Conservation (phyloP, 2,329 filamentous ascomycete species). For the Allantophomopsis lycopodina region DNA sequence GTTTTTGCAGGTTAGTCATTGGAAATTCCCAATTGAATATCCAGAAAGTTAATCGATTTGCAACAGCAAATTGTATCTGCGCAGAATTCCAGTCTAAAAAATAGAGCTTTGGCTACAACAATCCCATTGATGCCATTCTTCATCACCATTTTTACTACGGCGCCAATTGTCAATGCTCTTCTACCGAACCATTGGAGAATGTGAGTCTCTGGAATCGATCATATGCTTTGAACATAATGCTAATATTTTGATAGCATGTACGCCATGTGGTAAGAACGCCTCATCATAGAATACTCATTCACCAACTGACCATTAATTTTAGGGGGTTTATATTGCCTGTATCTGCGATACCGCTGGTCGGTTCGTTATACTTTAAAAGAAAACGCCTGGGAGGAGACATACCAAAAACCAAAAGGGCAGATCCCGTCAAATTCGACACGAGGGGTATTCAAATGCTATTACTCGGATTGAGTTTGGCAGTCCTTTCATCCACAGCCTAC, state of each 20-base stretch:
- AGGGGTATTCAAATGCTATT: slow-evolving; percentile 1
- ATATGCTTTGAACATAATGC: neutral
- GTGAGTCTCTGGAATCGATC: neutral
- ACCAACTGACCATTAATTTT: neutral
- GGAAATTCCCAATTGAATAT: too few species aligned
- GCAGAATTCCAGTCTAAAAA: slow-evolving; percentile 1
- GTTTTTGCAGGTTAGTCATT: slow-evolving; percentile 1
- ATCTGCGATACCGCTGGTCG: slow-evolving; percentile 1
- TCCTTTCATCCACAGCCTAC: neutral
- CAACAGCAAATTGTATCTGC: slow-evolving; percentile 1
- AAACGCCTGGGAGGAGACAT: neutral
- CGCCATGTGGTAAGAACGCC: slow-evolving; percentile 1
- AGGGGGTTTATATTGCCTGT: slow-evolving; percentile 1
- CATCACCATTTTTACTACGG: slow-evolving; percentile 1
- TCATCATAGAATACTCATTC: neutral
- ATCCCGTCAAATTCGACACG: neutral
- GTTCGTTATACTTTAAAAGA: neutral
- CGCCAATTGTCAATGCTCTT: slow-evolving; percentile 1
- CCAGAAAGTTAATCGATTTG: too few species aligned
- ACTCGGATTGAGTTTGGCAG: neutral
- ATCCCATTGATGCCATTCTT: slow-evolving; percentile 2
- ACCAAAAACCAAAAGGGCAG: neutral
- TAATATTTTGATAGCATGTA: neutral
- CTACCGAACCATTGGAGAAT: slow-evolving; percentile 2
- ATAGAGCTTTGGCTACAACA: slow-evolving; percentile 1